Evolutionary conservation across 441 rosid genomes (phyloP).

Genomic region (Gossypium gossypioides): DNA sequence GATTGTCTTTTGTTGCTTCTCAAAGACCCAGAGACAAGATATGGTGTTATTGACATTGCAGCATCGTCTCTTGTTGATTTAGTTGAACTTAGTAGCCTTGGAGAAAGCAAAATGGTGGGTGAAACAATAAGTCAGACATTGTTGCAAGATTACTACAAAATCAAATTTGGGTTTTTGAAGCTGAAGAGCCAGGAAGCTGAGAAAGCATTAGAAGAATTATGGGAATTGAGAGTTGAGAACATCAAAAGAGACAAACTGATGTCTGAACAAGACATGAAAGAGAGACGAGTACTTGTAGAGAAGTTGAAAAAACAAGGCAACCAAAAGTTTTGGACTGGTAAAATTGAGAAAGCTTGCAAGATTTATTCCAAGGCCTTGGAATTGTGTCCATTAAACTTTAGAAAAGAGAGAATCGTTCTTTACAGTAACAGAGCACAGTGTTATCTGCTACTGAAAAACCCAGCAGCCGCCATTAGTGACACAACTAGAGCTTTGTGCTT

Average conservation of each 20-base stretch:
- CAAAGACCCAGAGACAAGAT: slow-evolving; percentile 51
- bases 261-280: slow-evolving; percentile 34
- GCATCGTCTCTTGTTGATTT: slow-evolving; percentile 47
- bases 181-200: slow-evolving; percentile 34
- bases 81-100: slow-evolving; percentile 41
- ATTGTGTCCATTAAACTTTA: slow-evolving; percentile 42
- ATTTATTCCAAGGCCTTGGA: slow-evolving; percentile 46
- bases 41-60: slow-evolving; percentile 37
- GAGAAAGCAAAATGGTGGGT: slow-evolving; percentile 31
- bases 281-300: slow-evolving; percentile 30
- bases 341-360: slow-evolving; percentile 34
- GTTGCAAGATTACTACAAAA: slow-evolving; percentile 42
- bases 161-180: slow-evolving; percentile 35
- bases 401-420: slow-evolving; percentile 52
- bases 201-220: slow-evolving; percentile 37
- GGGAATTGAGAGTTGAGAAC: slow-evolving; percentile 57
- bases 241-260: slow-evolving; percentile 44
- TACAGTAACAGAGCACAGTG: slow-evolving; percentile 70
- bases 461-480: slow-evolving; percentile 61
- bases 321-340: slow-evolving; percentile 40
- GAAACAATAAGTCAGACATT: slow-evolving; percentile 42
- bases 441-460: slow-evolving; percentile 34
- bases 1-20: slow-evolving; percentile 61
- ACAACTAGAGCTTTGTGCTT: slow-evolving; percentile 65
- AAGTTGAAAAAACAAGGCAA: slow-evolving; percentile 52